Evolutionary conservation across 2,329 filamentous ascomycete genomes (phyloP), one percentile per base, ranked within the genome.

Genomic region (Claviceps sp.): DNA sequence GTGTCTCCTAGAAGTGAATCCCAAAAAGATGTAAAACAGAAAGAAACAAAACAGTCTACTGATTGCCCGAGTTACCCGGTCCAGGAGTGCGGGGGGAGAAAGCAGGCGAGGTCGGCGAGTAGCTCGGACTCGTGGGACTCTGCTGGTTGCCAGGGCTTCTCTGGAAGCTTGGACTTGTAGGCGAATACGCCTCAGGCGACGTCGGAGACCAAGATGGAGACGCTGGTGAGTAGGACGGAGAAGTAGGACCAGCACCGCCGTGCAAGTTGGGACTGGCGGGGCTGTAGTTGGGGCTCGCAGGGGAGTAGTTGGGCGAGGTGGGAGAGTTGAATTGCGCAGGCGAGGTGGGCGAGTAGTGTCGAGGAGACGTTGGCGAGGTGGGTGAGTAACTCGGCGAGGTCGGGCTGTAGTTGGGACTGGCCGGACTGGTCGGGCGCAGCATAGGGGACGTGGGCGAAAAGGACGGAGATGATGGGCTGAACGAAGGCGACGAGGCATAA

Each of bases 121-220:
- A 86, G 63, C 78, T 78, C 58, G 87, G 78, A 65, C 85, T 87
- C 19, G 80, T 82, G 22, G 83, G 82, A 39, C 80, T 84, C 59
- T 73, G 69, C 58, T 76, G 72, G 53, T 75, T 68, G 59, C 78
- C 73, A 51, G 73, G 73, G 57, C 73, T 74, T 55, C 73, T 72
- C 59, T 75, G 71, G 75, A 79, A 82, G 54, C 72, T 73, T 34
- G 80, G 80, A 59, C 79, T 82, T 44, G 80, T 82, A 5, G 80
- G 80, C 48, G 79, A 82, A 68, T 83, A 83, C 2, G 74, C 72
- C 55, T 75, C 73, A 13, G 78, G 78, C 42, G 85, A 89, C 6
- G 85, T 87, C 2, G 87, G 86, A 52, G 86, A 89, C 72, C 87
- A 90, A 24, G 76, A 80, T n/a, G 85, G 85, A 48, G 85, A 88